phyloP scores from a whole-genome alignment of 192 early-diverging fungal genomes.

The Backusella circina region DNA sequence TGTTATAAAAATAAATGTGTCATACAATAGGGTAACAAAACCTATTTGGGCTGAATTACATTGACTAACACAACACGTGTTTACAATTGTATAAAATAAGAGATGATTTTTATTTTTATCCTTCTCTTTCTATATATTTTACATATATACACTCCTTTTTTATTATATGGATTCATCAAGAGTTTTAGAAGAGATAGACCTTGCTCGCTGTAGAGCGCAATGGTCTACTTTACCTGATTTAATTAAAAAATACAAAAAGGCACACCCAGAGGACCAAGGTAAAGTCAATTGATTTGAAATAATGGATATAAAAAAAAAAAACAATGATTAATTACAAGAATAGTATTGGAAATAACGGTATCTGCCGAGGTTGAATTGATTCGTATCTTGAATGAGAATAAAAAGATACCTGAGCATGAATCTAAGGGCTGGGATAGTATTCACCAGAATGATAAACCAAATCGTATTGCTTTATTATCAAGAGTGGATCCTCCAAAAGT shows the following conservation, averaged over 20 bases:
- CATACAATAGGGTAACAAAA: not conserved
- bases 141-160: not conserved
- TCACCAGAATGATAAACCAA: conserved; percentile 7
- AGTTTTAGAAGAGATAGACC: conserved; percentile 3
- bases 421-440: conserved; percentile 8
- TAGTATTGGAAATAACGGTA: conserved; percentile 8
- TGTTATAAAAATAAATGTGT: not conserved
- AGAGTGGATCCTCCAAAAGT: not conserved
- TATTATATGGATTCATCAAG: not conserved
- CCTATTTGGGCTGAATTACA: conserved; percentile 12
- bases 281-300: conserved; percentile 6
- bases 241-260: conserved; percentile 46
- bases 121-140: not conserved
- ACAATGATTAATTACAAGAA: not conserved
- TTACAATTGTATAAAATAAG: not conserved
- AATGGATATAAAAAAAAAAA: not conserved
- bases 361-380: conserved; percentile 11
- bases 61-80: conserved; percentile 9
- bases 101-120: not conserved
- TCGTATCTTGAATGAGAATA: not conserved
- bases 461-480: not conserved
- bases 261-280: conserved; percentile 47
- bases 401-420: not conserved
- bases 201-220: conserved; percentile 15
- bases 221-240: conserved; percentile 42